Base-by-base conservation (phyloP, 768 basidiomycete genomes). In the Trametes coccinea region DNA sequence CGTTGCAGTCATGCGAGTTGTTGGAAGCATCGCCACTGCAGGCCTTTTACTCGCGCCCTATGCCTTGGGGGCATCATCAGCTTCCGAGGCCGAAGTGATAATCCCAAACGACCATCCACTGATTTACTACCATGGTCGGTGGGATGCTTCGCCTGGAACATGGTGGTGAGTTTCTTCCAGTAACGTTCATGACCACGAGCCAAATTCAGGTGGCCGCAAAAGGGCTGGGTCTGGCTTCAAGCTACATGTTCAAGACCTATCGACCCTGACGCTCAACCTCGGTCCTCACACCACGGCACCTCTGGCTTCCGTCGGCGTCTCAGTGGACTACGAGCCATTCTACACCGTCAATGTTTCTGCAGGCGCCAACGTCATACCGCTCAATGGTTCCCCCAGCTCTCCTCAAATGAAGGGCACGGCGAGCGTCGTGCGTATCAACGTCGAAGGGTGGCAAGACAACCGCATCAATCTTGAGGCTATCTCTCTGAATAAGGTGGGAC, bases 401-500 rank as follows among this genome's bases (percentile, higher is more conserved):
- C 11, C 33, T 7, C 17, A 34, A 16, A 16, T 16, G 1, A 41
- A 10, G 14, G 8, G n/a, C 3, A 14, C 60, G 17, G 63, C 71
- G 4, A 72, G 70, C 13, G 72, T 79, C 13, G 74, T 84, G 3
- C 69, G 82, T 13, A 71, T 85, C 55, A 82, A 84, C 56, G 80
- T 78, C 5, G 78, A 84, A 61, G 84, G 84, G 17, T 86, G 84
- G 83, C 80, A 84, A 69, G 78, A 84, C 64, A 84, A 85, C 65
- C 77, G 82, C 8, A 77, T 84, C 51, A 80, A 84, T 62, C 71
- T 85, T 5, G 77, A 83, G 66, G 78, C 74, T 41, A 73, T 85
- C 46, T 67, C 65, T 2, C 53, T 84, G 5, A 84, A 85, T 61
- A 31, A 68, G 59, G 82, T 84, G 34, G 6, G 34, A 37, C 34